Evolutionary conservation across 2,329 filamentous ascomycete species (phyloP), one percentile per base, ranked within the genome.

Genomic region (Fusarium armeniacum): DNA sequence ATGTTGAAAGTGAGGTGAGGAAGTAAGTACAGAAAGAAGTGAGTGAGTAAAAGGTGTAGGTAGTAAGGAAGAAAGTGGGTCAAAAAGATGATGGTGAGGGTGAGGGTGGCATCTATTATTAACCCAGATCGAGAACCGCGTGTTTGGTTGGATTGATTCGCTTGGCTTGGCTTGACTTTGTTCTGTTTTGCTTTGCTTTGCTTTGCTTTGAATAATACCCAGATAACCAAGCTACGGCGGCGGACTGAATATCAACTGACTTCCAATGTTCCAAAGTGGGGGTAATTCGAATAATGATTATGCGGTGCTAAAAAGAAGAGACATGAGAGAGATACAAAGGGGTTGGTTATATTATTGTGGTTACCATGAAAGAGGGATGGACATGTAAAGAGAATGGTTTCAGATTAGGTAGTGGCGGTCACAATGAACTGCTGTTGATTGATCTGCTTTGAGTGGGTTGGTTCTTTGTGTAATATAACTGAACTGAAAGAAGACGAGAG

Each of bases 31-130:
- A 41, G 30, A 50, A 50, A 43, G 22, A 46, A 13, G 28, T 30
- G 38, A 49, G 24, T 20, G 22, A 28, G 22, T 51, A 51, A 20
- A 35, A 52, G 60, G 64, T 64, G 58, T 67, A 66, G 33, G 32
- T n/a, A 38, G 35, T 40, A 30, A 61, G 49, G 44, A 66, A 68
- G 58, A 72, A 62, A 71, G 69, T 65, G 65, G 65, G 71, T 71
- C 65, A 70, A 61, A 50, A 50, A 70, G 64, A 63, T 52, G 59
- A 71, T 62, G 59, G 59, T 43, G 58, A 49, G 40, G 18, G 40
- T 22, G 33, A 55, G 53, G 44, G 44, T 49, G 33, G 59, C 62
- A 72, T 72, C 58, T 72, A 62, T 67, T 70, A 70, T 72, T 67
- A 65, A 62, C 51, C 55, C 63, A 62, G 54, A 66, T 66, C 55